Conservation (phyloP, 2,329 filamentous ascomycete species). For the Thermothelomyces thermophilus region DNA sequence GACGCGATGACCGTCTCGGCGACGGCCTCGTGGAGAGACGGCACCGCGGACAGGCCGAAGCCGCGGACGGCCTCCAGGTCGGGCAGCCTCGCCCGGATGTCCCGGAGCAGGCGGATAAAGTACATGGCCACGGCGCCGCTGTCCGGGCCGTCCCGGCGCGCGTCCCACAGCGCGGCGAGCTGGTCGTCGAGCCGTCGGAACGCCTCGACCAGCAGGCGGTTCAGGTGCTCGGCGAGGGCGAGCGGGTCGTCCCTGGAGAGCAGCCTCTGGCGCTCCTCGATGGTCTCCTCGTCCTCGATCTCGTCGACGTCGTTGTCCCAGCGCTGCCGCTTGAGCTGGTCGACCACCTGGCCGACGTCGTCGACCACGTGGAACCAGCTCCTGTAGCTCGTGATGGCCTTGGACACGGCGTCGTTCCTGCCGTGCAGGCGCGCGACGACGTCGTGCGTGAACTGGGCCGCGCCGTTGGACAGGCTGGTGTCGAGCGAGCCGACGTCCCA, state of each 20-base stretch:
- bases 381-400: slow-evolving; percentile 57
- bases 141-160: slow-evolving; percentile 39
- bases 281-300: slow-evolving; percentile 65
- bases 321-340: slow-evolving; percentile 57
- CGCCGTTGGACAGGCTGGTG: slow-evolving; percentile 59
- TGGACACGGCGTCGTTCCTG: slow-evolving; percentile 58
- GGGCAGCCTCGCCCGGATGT: slow-evolving; percentile 63
- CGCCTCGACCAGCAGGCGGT: slow-evolving; percentile 30
- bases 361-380: slow-evolving; percentile 70
- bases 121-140: slow-evolving; percentile 55
- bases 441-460: slow-evolving; percentile 59
- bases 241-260: slow-evolving; percentile 57
- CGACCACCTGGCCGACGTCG: slow-evolving; percentile 56
- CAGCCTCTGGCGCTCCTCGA: slow-evolving; percentile 58
- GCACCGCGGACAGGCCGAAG: slow-evolving; percentile 57
- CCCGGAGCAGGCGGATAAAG: slow-evolving; percentile 65
- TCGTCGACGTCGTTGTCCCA: slow-evolving; percentile 73
- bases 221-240: slow-evolving; percentile 31
- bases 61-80: slow-evolving; percentile 40
- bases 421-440: slow-evolving; percentile 67
- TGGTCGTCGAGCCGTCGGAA: slow-evolving; percentile 47
- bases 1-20: slow-evolving; percentile 45
- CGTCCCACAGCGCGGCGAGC: slow-evolving; percentile 44
- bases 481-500: slow-evolving; percentile 63
- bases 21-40: slow-evolving; percentile 57